A percentile compares a stretch with the other conserved stretches of the same genome.
Evolutionary conservation across 2,329 filamentous ascomycete species (phyloP).

Genomic region (Lasiodiplodia sp.): DNA sequence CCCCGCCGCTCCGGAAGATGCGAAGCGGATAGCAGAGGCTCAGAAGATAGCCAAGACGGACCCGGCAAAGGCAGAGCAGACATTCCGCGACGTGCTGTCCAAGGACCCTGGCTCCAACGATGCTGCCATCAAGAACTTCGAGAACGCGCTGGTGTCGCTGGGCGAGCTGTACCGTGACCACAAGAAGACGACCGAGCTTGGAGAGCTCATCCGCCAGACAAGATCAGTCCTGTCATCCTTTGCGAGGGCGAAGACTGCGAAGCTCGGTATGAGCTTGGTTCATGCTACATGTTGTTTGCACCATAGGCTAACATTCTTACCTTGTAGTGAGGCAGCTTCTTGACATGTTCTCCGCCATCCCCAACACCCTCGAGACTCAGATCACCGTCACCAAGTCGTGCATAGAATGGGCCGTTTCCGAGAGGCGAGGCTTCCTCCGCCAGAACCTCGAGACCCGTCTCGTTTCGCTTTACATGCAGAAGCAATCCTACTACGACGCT

Average conservation of each 20-base stretch:
- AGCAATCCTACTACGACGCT: slow-evolving; percentile 96
- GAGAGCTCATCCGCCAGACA: slow-evolving; percentile 88
- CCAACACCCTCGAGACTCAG: slow-evolving; percentile 93
- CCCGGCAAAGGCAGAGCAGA: slow-evolving; percentile 81
- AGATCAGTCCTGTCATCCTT: slow-evolving; percentile 92
- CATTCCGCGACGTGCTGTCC: slow-evolving; percentile 89
- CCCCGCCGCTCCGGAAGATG: slow-evolving; percentile 51
- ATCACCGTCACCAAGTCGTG: slow-evolving; percentile 96
- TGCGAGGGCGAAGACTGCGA: slow-evolving; percentile 98
- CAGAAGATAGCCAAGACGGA: slow-evolving; percentile 82
- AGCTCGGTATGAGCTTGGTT: slow-evolving; percentile 75
- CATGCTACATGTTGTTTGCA: neutral
- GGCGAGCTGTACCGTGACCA: slow-evolving; percentile 93
- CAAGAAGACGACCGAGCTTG: slow-evolving; percentile 82
- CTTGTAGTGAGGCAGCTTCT: slow-evolving; percentile 87
- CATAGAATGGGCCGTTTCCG: slow-evolving; percentile 98
- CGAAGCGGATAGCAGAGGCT: slow-evolving; percentile 82
- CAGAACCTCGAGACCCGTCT: slow-evolving; percentile 98
- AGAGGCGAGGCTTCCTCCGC: slow-evolving; percentile 93
- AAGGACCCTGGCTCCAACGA: slow-evolving; percentile 86
- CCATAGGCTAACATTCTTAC: neutral
- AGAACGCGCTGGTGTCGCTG: slow-evolving; percentile 84
- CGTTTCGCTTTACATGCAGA: slow-evolving; percentile 93
- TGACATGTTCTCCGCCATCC: slow-evolving; percentile 92
- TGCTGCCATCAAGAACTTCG: slow-evolving; percentile 87